These are phyloP conservation scores for Kodamaea sp. DNA, from an alignment of 1,139 yeast species.

Conservation along the genomic window DNA sequence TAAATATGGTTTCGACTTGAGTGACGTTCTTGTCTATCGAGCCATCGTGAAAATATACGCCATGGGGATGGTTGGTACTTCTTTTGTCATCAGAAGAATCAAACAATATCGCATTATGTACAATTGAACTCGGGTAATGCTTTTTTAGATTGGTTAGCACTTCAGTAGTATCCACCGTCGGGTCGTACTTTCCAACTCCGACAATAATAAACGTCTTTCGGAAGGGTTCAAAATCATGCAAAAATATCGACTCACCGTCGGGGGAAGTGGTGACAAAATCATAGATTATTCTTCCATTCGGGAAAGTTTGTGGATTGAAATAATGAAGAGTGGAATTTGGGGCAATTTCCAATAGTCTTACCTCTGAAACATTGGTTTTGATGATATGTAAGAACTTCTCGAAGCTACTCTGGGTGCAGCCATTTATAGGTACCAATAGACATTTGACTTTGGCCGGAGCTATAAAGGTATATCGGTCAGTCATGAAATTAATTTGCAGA, in stretches of 20 bases:
- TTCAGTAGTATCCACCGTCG: conserved; percentile 25
- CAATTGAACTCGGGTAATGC: conserved; percentile 58
- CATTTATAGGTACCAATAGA: conserved; percentile 70
- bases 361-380: conserved; percentile 52
- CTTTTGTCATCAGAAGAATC: conserved; percentile 42
- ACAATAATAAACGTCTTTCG: conserved; percentile 71
- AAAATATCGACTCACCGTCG: conserved; percentile 59
- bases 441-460: conserved; percentile 68
- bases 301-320: conserved; percentile 86
- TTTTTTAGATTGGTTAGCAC: conserved; percentile 30
- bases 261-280: conserved; percentile 52
- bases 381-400: conserved; percentile 46
- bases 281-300: conserved; percentile 69
- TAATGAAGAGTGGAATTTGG: conserved; percentile 55
- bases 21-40: conserved; percentile 28
- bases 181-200: conserved; percentile 56
- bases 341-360: conserved; percentile 72
- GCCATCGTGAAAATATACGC: conserved; percentile 27
- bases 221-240: conserved; percentile 88
- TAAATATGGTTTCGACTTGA: conserved; percentile 65
- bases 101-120: conserved; percentile 63
- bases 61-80: conserved; percentile 15
- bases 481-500: no score
- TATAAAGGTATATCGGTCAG: conserved; percentile 23
- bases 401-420: conserved; percentile 52